These are phyloP conservation scores for Trichosporon faecale DNA, from an alignment of 1,284 basidiomycete genomes.

Conservation along the genomic window DNA sequence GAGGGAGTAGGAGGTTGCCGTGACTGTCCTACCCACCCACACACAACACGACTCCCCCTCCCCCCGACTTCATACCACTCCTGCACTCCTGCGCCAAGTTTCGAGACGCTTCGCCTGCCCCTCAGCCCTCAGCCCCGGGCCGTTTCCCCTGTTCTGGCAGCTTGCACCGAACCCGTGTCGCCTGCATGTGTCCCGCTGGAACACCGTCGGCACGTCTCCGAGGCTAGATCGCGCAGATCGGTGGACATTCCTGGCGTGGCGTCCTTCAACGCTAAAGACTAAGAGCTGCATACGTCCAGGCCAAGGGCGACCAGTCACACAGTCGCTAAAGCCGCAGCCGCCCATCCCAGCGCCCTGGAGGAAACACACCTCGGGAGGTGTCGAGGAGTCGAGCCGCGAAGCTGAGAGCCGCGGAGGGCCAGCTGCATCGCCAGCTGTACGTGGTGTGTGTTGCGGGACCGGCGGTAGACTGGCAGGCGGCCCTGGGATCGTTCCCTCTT, in stretches of 20 bases:
- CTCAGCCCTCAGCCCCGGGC: constrained; percentile 4
- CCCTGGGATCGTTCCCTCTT: neutral
- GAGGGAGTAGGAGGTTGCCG: neutral
- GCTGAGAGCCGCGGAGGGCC: neutral
- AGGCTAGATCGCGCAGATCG: neutral
- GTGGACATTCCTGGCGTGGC: neutral
- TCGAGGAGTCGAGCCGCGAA: neutral
- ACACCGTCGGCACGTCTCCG: neutral
- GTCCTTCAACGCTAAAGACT: neutral
- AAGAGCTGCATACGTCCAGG: neutral
- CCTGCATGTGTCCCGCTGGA: neutral
- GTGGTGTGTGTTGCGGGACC: neutral
- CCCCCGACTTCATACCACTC: neutral
- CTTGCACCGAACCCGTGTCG: constrained; percentile 5
- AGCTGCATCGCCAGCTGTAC: neutral
- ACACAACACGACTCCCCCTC: neutral
- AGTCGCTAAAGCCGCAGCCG: neutral
- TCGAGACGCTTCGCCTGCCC: neutral
- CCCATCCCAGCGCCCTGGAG: neutral
- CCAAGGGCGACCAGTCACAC: neutral
- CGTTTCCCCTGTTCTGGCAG: neutral
- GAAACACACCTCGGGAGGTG: neutral
- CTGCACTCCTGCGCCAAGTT: neutral
- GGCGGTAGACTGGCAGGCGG: neutral
- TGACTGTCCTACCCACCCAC: neutral